phyloP scores from a whole-genome alignment of 2,329 filamentous ascomycete species.

The Aspergillus pseudotamarii region DNA sequence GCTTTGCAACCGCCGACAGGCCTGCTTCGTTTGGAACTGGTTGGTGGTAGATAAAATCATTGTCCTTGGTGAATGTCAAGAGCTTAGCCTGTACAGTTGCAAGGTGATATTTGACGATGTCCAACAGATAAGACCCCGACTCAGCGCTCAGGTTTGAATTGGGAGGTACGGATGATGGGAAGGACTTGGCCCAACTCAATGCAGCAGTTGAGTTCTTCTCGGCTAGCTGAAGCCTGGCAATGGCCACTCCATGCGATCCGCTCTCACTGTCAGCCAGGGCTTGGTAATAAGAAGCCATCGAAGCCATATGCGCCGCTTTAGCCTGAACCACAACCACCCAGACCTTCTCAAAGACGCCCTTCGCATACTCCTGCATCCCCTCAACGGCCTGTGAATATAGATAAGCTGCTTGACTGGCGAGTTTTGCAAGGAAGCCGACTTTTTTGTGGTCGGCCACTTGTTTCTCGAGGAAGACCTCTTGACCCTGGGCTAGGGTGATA shows the following conservation, averaged over 20 bases:
- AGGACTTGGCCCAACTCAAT: slow-evolving; percentile 72
- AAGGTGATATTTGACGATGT: slow-evolving; percentile 81
- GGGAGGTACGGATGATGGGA: slow-evolving; percentile 76
- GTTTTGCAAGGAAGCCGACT: slow-evolving; percentile 83
- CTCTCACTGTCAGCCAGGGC: slow-evolving; percentile 87
- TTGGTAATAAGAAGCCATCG: slow-evolving; percentile 91
- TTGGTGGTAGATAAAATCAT: slow-evolving; percentile 98
- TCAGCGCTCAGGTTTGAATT: slow-evolving; percentile 84
- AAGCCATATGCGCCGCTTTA: slow-evolving; percentile 81
- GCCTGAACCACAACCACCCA: slow-evolving; percentile 74
- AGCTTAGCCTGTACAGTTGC: slow-evolving; percentile 81
- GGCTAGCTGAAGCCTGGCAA: slow-evolving; percentile 79
- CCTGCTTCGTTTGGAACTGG: slow-evolving; percentile 83
- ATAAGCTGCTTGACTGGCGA: slow-evolving; percentile 87
- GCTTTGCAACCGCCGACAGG: slow-evolving; percentile 78
- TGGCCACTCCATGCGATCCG: slow-evolving; percentile 81
- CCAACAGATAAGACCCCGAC: slow-evolving; percentile 71
- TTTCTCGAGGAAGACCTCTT: slow-evolving; percentile 97
- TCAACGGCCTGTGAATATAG: slow-evolving; percentile 87
- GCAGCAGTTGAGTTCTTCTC: slow-evolving; percentile 80
- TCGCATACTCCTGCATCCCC: slow-evolving; percentile 88
- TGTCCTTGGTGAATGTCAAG: slow-evolving; percentile 78
- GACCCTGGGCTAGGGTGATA: slow-evolving; percentile 91
- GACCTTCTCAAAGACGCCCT: slow-evolving; percentile 89
- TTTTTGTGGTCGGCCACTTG: slow-evolving; percentile 93